Conservation (phyloP, 2,329 filamentous ascomycete genomes). For the Monosporascus sp. region DNA sequence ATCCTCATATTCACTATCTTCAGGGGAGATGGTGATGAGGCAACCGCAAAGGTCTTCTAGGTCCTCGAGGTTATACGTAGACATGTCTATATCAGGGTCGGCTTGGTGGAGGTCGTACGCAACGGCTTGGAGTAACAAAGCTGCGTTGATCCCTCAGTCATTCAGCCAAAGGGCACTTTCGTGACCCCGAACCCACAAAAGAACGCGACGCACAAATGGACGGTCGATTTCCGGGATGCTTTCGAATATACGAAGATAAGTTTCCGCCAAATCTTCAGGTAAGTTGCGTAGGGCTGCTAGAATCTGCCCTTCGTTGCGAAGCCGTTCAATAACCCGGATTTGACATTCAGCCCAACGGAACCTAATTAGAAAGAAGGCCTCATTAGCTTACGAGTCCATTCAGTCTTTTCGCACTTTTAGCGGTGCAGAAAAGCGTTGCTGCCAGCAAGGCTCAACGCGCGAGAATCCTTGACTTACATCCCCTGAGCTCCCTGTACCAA, state of each 20-base stretch:
- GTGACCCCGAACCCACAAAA: background rate
- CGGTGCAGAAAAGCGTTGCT: no score
- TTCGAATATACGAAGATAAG: conserved; percentile 9
- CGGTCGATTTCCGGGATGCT: conserved; percentile 4
- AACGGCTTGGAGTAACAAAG: background rate
- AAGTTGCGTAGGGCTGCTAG: conserved; percentile 2
- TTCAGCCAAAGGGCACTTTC: background rate
- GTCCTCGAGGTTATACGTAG: background rate
- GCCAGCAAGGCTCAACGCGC: background rate
- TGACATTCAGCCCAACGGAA: conserved; percentile 17
- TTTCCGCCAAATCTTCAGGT: conserved; percentile 9
- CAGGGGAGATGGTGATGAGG: background rate
- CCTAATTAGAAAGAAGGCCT: background rate
- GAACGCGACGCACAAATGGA: background rate
- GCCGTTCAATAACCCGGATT: conserved; percentile 6
- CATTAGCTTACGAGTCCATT: background rate
- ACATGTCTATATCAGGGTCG: background rate
- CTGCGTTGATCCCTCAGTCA: background rate
- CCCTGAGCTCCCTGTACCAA: conserved; percentile 5
- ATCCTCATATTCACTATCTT: background rate
- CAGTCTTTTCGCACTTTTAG: background rate
- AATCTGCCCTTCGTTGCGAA: conserved; percentile 1
- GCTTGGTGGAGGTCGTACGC: background rate
- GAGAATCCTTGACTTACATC: conserved; percentile 6
- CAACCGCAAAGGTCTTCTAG: background rate